Base-by-base conservation (phyloP, 371 early-diverging fungal species). In the Mucor indicus region DNA sequence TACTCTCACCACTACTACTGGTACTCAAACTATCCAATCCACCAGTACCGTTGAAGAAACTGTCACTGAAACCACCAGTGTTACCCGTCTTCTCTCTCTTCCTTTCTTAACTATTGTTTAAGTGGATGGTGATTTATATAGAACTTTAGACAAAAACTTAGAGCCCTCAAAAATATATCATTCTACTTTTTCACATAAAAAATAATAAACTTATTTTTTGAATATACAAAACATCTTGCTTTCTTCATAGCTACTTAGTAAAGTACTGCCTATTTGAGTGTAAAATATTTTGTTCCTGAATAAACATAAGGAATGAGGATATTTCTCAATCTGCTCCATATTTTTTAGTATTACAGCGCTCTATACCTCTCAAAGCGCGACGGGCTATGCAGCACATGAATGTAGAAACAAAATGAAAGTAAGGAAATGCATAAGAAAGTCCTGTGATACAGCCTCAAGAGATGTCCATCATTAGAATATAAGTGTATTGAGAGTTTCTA, bases 251-350 rank as follows among this genome's bases (percentile, higher is more conserved):
- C n/a, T n/a, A n/a, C n/a, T n/a, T n/a, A n/a, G n/a, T n/a, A n/a
- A n/a, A n/a, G n/a, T n/a, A n/a, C n/a, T n/a, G n/a, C n/a, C n/a
- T n/a, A n/a, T n/a, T n/a, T n/a, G n/a, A n/a, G n/a, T n/a, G n/a
- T n/a, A n/a, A n/a, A n/a, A n/a, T n/a, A n/a, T n/a, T n/a, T n/a
- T n/a, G n/a, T n/a, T n/a, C n/a, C n/a, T 67, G 67, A 81, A 50
- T 61, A 80, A 39, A 86, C 64, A 32, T 79, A 81, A 38, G 92
- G 92, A 39, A 93, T 58, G 53, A 93, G 85, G 48, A 83, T 81
- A 58, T 85, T n/a, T 91, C 86, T 93, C 94, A 93, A 62, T 89
- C 91, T 46, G 79, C 77, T 31, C 90, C 90, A 57, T 93, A 93
- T 77, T 93, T 93, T 45, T 71, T 71, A 16, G 81, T 75, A n/a